Conservation (phyloP, 2,329 filamentous ascomycete species). For the Claviceps arundinis region DNA sequence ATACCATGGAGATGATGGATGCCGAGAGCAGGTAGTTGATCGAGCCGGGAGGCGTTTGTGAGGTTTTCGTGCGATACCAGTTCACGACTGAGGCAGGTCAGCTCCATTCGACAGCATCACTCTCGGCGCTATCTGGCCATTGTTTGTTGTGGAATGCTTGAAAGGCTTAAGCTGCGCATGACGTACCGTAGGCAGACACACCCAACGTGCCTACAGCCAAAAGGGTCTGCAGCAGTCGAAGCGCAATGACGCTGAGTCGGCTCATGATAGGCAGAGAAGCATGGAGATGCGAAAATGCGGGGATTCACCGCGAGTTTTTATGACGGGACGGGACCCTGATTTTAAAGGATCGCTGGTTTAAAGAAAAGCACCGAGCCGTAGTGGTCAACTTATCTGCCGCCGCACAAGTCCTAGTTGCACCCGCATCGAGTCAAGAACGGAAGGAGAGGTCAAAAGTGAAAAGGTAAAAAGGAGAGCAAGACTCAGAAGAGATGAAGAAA, state of each 20-base stretch:
- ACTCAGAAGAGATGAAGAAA: not conserved
- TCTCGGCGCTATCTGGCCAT: not conserved
- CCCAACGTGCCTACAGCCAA: slow-evolving; percentile 8
- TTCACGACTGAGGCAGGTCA: slow-evolving; percentile 34
- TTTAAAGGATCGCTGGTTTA: not conserved
- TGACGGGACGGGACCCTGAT: not conserved
- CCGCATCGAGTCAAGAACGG: not conserved
- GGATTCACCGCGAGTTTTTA: not conserved
- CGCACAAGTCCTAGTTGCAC: not conserved
- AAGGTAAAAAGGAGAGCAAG: not conserved
- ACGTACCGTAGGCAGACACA: slow-evolving; percentile 11
- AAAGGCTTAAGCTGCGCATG: not conserved
- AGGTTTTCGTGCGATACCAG: slow-evolving; percentile 45
- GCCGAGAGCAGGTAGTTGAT: slow-evolving; percentile 46
- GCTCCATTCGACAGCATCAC: not conserved
- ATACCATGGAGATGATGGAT: slow-evolving; percentile 40
- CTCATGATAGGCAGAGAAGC: slow-evolving; percentile 7
- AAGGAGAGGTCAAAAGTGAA: no score
- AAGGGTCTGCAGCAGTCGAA: slow-evolving; percentile 10
- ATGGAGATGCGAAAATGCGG: not conserved
- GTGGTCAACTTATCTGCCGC: not conserved
- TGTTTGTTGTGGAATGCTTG: not conserved
- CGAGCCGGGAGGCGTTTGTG: slow-evolving; percentile 38
- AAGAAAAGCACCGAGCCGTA: not conserved
- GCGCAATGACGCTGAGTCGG: slow-evolving; percentile 5